Evolutionary conservation across 2,329 filamentous ascomycete species (phyloP), one percentile per base, ranked within the genome.

Genomic region (Penicillium verrucosum): DNA sequence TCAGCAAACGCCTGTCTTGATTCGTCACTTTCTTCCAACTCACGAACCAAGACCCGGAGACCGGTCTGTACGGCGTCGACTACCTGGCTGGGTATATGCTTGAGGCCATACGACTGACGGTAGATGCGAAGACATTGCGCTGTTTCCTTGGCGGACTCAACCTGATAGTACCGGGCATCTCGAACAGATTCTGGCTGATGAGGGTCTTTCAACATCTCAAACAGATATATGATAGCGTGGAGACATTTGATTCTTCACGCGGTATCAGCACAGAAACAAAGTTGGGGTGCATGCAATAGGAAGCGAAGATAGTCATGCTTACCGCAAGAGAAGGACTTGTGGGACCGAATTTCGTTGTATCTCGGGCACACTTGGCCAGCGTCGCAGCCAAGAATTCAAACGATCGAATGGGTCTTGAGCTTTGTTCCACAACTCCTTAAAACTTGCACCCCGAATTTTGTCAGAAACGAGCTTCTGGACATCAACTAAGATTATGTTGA

Each of bases 261-360:
- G 4, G 12, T 10, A 32, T 68, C 45, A 70, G 58, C 32, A 48
- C 16, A 32, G 16, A 23, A 37, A n/a, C 14, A 43, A 25, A 43
- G 25, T 27, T 37, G 18, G 14, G 29, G 9, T 23, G 12, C 18
- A 36, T 14, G 14, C 3, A 34, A 34, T 10, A 47, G n/a, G 8
- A 21, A 3, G 21, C 21, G 21, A 21, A 37, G 11, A n/a, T 9
- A 34, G 12, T 23, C 16, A 16, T 49, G 10, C 68, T 69, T 68
- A 73, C 71, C 67, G 64, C 48, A 72, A 43, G 25, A 68, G 59
- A 27, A 71, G 44, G 4, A 68, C 45, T 37, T 73, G 70, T 38
- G 71, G 66, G 27, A 68, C 53, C 10, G 61, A 58, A 32, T 62
- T 53, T 11, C 59, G 56, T 44, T 63, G 63, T 21, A 61, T 52